Conservation (phyloP, 1,284 basidiomycete species). For the Termitomyces sp. region DNA sequence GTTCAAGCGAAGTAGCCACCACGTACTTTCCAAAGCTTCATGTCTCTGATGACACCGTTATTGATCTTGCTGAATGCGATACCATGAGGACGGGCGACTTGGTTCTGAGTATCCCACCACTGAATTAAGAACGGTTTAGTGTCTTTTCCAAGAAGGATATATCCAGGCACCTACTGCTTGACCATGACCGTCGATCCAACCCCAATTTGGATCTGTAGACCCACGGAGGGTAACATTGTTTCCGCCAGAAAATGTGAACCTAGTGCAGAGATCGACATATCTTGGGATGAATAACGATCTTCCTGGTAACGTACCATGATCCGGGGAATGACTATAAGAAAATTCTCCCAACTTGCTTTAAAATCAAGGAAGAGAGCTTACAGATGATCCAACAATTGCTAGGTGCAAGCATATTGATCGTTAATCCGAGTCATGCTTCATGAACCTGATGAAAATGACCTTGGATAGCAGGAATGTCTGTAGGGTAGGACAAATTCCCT, state of each 20-base stretch:
- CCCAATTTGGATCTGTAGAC: slow-evolving; percentile 47
- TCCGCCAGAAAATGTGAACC: slow-evolving; percentile 50
- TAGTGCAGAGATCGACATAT: slow-evolving; percentile 13
- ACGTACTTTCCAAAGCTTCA: slow-evolving; percentile 56
- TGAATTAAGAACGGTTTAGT: neutral
- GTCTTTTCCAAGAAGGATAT: neutral
- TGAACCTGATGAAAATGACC: slow-evolving; percentile 25
- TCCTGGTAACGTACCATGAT: slow-evolving; percentile 33
- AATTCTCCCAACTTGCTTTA: neutral
- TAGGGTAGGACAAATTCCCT: slow-evolving; percentile 54
- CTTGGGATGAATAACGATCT: neutral
- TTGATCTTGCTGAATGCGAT: slow-evolving; percentile 48
- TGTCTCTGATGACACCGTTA: slow-evolving; percentile 48
- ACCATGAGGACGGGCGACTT: slow-evolving; percentile 51
- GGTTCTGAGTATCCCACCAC: slow-evolving; percentile 59
- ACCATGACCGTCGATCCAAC: slow-evolving; percentile 58
- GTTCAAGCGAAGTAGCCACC: neutral
- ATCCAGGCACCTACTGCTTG: slow-evolving; percentile 36
- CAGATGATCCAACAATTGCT: slow-evolving; percentile 41
- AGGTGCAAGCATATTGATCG: neutral
- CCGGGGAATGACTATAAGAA: slow-evolving; percentile 38
- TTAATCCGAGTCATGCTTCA: neutral
- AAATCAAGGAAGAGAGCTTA: slow-evolving; percentile 19
- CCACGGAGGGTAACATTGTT: slow-evolving; percentile 55
- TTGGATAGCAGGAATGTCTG: slow-evolving; percentile 50